phyloP scores from a whole-genome alignment of 108 stramenopile species.

The Nitzschia sp. region DNA sequence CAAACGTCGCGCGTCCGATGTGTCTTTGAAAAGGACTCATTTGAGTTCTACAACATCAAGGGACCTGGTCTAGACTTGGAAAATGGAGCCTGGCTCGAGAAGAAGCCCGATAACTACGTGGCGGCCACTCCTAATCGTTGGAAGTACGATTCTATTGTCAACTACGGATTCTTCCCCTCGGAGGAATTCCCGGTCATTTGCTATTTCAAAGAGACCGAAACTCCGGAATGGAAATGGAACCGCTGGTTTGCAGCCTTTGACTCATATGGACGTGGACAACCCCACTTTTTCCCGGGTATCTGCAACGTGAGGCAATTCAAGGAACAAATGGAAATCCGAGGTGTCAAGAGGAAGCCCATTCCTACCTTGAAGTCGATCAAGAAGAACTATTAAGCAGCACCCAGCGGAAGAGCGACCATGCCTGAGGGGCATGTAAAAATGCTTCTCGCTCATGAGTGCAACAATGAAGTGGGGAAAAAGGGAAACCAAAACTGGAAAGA shows the following conservation, averaged over 20 bases:
- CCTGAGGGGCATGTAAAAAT: too few species aligned
- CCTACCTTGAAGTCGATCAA: slow-evolving; percentile 37
- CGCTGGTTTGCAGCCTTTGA: slow-evolving; percentile 64
- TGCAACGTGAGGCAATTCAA: slow-evolving; percentile 65
- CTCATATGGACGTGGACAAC: slow-evolving; percentile 52
- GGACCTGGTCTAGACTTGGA: slow-evolving; percentile 40
- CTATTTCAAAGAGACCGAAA: slow-evolving; percentile 84
- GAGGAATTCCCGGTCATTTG: slow-evolving; percentile 71
- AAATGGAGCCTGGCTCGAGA: slow-evolving; percentile 42
- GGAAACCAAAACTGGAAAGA: too few species aligned
- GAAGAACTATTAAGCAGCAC: too few species aligned
- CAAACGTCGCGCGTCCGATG: slow-evolving; percentile 66
- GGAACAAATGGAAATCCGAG: slow-evolving; percentile 69
- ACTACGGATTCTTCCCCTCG: slow-evolving; percentile 80
- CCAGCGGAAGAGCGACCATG: too few species aligned
- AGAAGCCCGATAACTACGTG: slow-evolving; percentile 69
- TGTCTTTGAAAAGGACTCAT: slow-evolving; percentile 63
- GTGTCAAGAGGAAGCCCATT: slow-evolving; percentile 54
- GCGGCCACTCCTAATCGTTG: slow-evolving; percentile 70
- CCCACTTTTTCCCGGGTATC: slow-evolving; percentile 81
- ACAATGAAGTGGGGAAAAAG: too few species aligned
- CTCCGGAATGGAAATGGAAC: slow-evolving; percentile 61
- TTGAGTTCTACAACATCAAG: slow-evolving; percentile 59
- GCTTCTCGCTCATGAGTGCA: too few species aligned
- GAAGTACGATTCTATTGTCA: slow-evolving; percentile 71